Conservation (phyloP, 2,329 filamentous ascomycete genomes). For the Botrytis fabae region DNA sequence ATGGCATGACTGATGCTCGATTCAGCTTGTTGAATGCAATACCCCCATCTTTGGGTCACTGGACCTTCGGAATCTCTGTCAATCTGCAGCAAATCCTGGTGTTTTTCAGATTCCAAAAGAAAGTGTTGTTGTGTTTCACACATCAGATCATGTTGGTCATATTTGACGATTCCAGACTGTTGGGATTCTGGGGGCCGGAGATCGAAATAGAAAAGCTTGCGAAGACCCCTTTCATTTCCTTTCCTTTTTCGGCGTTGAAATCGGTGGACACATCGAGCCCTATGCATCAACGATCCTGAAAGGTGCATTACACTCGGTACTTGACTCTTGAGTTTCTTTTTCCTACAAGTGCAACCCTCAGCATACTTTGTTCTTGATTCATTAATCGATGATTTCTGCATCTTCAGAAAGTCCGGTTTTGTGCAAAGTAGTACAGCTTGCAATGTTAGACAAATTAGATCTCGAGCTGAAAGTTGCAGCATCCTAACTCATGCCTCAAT, state of each 20-base stretch:
- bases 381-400: background rate
- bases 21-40: background rate
- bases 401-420: background rate
- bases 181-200: background rate
- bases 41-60: background rate
- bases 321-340: background rate
- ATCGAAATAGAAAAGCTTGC: constrained; percentile 7
- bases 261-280: background rate
- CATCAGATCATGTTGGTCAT: background rate
- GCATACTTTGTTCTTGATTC: background rate
- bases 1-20: background rate
- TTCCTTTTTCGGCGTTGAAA: background rate
- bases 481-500: background rate
- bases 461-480: background rate
- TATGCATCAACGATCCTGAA: background rate
- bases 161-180: background rate
- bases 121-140: background rate
- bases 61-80: background rate
- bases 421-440: too few species aligned
- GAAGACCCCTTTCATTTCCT: background rate
- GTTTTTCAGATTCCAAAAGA: background rate
- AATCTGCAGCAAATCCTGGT: background rate
- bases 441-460: background rate
- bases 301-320: background rate
- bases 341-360: background rate